These are phyloP conservation scores for Lepiota subincarnata DNA, from an alignment of 768 basidiomycete genomes.

Conservation along the genomic window DNA sequence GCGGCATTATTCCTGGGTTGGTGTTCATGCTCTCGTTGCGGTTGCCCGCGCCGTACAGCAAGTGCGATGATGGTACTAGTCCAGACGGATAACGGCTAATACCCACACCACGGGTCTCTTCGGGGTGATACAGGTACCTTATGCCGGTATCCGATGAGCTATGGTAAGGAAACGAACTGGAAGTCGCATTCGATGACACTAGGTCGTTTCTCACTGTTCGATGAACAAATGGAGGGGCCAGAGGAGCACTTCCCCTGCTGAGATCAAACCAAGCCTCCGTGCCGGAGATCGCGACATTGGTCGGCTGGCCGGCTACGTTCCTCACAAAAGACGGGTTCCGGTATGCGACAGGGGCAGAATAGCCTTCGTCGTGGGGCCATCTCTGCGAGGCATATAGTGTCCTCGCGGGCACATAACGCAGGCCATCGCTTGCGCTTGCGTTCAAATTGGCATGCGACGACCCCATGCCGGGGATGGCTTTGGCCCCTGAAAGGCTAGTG, in stretches of 20 bases:
- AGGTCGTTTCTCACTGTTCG: background rate
- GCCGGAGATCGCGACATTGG: background rate
- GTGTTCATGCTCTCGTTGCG: conserved; percentile 1
- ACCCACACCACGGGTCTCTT: background rate
- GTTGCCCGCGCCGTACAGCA: background rate
- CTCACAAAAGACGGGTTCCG: background rate
- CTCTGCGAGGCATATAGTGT: background rate
- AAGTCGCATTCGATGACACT: background rate
- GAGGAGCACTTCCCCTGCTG: background rate
- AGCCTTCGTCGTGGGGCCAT: background rate
- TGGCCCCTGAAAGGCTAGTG: conserved; percentile 1
- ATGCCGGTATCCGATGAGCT: background rate
- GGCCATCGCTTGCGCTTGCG: background rate
- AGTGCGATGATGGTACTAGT: background rate
- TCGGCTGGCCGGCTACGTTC: background rate
- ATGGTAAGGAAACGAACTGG: background rate
- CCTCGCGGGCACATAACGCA: background rate
- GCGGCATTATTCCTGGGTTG: conserved; percentile 7
- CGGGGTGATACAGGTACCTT: background rate
- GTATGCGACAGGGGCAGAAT: background rate
- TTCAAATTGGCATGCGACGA: background rate
- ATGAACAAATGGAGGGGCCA: background rate
- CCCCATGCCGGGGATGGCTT: background rate
- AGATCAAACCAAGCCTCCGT: conserved; percentile 1
- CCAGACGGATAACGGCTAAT: background rate